phyloP scores from a whole-genome alignment of 495 filamentous ascomycete genomes.

The Parmelia sp. region DNA sequence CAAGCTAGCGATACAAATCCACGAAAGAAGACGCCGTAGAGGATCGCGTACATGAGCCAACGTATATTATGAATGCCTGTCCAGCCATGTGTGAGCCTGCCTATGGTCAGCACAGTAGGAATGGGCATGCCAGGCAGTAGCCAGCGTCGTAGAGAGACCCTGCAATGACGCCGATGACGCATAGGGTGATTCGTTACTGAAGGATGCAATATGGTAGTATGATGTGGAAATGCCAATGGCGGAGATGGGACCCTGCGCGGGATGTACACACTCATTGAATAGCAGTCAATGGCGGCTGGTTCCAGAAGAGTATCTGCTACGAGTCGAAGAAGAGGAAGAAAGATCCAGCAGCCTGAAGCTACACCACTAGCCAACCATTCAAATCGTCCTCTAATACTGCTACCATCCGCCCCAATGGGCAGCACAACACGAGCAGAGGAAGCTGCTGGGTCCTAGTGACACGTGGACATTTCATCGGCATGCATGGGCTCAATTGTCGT shows the following conservation, averaged over 20 bases:
- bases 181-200: neutral
- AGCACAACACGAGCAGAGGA: neutral
- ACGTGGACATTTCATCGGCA: neutral
- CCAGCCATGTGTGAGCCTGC: neutral
- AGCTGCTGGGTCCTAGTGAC: neutral
- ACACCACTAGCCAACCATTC: neutral
- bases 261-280: neutral
- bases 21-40: neutral
- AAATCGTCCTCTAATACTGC: neutral
- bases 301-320: neutral
- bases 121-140: neutral
- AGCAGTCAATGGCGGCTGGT: neutral
- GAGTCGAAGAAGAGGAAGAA: neutral
- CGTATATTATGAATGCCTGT: neutral
- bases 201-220: neutral
- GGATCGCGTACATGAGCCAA: neutral
- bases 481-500: neutral
- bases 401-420: neutral
- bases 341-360: neutral
- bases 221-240: neutral
- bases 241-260: neutral
- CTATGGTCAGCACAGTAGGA: neutral
- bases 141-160: no score
- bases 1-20: neutral
- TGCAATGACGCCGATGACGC: neutral